Evolutionary conservation across 805 yeast genomes (phyloP).

Genomic region (Nakazawaea sp.): DNA sequence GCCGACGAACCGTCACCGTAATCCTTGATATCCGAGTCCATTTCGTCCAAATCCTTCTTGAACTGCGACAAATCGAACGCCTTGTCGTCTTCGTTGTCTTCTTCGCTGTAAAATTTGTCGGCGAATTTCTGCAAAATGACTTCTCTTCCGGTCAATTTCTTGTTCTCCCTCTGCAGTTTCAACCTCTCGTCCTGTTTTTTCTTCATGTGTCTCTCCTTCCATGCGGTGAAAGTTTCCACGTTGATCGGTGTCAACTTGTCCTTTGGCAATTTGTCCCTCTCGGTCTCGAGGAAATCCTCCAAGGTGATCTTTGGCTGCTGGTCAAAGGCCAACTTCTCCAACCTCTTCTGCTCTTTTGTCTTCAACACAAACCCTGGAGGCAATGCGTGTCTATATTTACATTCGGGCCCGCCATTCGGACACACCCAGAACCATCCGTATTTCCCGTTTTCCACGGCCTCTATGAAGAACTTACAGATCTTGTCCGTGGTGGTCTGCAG

Average conservation of each 20-base stretch:
- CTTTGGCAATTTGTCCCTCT: conserved; percentile 76
- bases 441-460: conserved; percentile 94
- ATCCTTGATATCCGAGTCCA: conserved; percentile 48
- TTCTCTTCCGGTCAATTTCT: conserved; percentile 63
- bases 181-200: conserved; percentile 34
- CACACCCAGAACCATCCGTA: conserved; percentile 99
- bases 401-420: conserved; percentile 88
- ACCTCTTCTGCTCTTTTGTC: conserved; percentile 90
- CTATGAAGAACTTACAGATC: conserved; percentile 89
- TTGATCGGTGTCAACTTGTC: conserved; percentile 82
- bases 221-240: conserved; percentile 64
- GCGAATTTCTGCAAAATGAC: conserved; percentile 53
- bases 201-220: conserved; percentile 71
- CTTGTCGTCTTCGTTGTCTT: conserved; percentile 37
- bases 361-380: conserved; percentile 96
- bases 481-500: conserved; percentile 90
- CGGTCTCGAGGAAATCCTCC: conserved; percentile 94
- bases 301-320: conserved; percentile 84
- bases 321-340: conserved; percentile 81
- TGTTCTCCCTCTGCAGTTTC: conserved; percentile 26
- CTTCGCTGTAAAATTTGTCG: conserved; percentile 48
- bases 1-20: conserved; percentile 56
- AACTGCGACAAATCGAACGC: conserved; percentile 54
- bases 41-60: conserved; percentile 46
- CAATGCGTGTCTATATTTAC: conserved; percentile 91